A percentile compares a stretch with the other conserved stretches of the same genome.
phyloP scores from a whole-genome alignment of 2,329 filamentous ascomycete genomes.

The Colletotrichum caudatum region DNA sequence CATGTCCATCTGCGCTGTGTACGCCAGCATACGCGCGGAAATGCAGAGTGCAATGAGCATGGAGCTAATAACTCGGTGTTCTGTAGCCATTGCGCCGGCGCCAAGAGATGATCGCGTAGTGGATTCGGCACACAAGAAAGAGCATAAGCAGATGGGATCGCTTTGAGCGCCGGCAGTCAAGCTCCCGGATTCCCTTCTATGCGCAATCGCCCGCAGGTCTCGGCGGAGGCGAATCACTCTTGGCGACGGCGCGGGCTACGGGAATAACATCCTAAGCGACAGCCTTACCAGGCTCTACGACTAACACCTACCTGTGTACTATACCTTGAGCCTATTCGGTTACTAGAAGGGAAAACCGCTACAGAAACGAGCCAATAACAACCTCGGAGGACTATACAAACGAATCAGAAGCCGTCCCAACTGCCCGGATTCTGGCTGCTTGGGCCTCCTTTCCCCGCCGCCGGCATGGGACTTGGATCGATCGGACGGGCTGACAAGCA shows the following conservation, averaged over 20 bases:
- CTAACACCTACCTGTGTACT: too few relatives aligned
- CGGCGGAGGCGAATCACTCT: not conserved
- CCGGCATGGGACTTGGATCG: not conserved
- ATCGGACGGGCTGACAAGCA: slow-evolving; percentile 11
- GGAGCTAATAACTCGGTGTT: not conserved
- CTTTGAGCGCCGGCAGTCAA: not conserved
- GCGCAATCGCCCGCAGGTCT: not conserved
- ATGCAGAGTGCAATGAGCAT: too few relatives aligned
- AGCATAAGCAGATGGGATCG: not conserved
- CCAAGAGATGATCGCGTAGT: not conserved
- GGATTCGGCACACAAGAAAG: not conserved
- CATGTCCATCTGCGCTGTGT: not conserved
- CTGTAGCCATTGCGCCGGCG: not conserved
- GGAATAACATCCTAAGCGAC: not conserved
- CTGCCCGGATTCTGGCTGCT: not conserved
- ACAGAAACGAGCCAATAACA: slow-evolving; percentile 1
- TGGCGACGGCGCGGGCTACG: not conserved
- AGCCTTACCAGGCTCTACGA: not conserved
- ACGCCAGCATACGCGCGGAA: not conserved
- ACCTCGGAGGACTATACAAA: slow-evolving; percentile 3
- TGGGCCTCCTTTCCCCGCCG: not conserved
- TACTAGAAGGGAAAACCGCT: not conserved
- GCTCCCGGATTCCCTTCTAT: not conserved
- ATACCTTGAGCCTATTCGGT: too few relatives aligned
- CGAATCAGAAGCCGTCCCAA: slow-evolving; percentile 14